Conservation (phyloP, 2,329 filamentous ascomycete genomes). For the Emergomyces pasteurianus region DNA sequence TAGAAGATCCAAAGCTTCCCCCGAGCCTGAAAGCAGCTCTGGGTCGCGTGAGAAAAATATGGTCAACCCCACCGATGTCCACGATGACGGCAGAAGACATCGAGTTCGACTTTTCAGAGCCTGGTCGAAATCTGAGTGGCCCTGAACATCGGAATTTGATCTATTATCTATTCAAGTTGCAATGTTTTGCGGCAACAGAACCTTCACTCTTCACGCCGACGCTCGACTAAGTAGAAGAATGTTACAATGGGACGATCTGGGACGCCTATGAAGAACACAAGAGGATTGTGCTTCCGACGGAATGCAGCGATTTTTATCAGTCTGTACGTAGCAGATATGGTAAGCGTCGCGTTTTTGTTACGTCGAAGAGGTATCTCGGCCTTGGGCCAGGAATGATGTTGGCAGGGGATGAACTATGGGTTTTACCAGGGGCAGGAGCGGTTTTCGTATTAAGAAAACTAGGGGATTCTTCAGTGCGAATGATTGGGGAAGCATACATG, state of each 20-base stretch:
- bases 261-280: not conserved
- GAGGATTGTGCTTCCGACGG: not conserved
- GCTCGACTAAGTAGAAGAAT: slow-evolving; percentile 1
- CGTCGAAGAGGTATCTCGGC: slow-evolving; percentile 7
- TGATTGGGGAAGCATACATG: slow-evolving; percentile 12
- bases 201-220: slow-evolving; percentile 1
- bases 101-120: not conserved
- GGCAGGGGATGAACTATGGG: slow-evolving; percentile 8
- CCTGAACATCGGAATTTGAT: not conserved
- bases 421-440: slow-evolving; percentile 8
- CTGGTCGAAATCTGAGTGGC: not conserved
- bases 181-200: not conserved
- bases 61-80: slow-evolving; percentile 1
- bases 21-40: not conserved
- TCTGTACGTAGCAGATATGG: slow-evolving; percentile 4
- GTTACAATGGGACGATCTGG: not conserved
- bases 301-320: not conserved
- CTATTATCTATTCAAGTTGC: slow-evolving; percentile 1
- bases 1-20: not conserved
- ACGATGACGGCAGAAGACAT: not conserved
- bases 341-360: slow-evolving; percentile 8
- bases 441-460: slow-evolving; percentile 7
- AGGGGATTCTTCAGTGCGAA: not conserved
- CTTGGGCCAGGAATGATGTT: slow-evolving; percentile 5
- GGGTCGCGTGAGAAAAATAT: not conserved